Evolutionary conservation across 2,329 filamentous ascomycete genomes (phyloP).

Genomic region (Phialocephala sp.): DNA sequence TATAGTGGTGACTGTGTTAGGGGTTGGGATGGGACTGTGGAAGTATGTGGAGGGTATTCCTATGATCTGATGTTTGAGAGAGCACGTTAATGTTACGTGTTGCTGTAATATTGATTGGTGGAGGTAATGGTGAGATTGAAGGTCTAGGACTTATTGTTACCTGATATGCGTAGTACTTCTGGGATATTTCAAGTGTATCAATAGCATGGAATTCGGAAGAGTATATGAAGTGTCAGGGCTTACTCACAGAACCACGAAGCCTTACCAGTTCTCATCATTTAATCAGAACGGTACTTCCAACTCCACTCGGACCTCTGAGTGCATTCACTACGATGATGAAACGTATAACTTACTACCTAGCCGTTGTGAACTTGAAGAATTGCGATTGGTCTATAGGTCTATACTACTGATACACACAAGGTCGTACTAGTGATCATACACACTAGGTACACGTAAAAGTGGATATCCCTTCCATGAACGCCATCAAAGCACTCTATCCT

Average conservation of each 20-base stretch:
- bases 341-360: background rate
- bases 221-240: too few relatives aligned
- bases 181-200: too few relatives aligned
- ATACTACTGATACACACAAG: conserved; percentile 13
- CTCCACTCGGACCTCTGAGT: background rate
- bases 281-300: background rate
- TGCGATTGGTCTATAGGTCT: conserved; percentile 27
- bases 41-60: background rate
- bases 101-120: too few relatives aligned
- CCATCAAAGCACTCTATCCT: background rate
- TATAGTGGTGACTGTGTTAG: background rate
- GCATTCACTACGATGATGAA: background rate
- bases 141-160: too few relatives aligned
- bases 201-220: too few relatives aligned
- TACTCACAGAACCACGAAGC: too few relatives aligned
- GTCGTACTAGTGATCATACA: conserved; percentile 18
- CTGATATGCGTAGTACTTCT: too few relatives aligned
- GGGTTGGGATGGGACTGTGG: background rate
- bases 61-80: background rate
- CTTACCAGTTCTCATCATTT: too few relatives aligned
- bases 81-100: too few relatives aligned
- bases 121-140: too few relatives aligned
- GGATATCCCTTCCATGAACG: conserved; percentile 18
- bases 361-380: conserved; percentile 13
- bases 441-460: conserved; percentile 16